Conservation (phyloP, 331 rosid genomes). For the Acacia concinna region DNA sequence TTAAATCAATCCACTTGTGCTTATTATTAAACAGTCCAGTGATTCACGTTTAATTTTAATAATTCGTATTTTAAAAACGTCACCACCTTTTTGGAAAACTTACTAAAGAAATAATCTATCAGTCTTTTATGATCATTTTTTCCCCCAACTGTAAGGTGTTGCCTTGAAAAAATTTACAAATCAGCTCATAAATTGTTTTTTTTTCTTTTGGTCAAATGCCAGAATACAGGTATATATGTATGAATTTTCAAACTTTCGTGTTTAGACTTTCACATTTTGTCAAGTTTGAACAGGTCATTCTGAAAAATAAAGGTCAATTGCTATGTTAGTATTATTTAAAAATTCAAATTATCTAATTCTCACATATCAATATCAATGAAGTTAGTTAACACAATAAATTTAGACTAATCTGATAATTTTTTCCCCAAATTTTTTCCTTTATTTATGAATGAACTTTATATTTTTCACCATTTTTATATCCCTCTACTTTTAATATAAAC, state of each 20-base stretch:
- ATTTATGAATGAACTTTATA: too few relatives aligned
- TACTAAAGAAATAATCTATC: not conserved
- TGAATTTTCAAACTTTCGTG: not conserved
- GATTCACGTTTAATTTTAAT: not conserved
- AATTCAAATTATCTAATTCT: too few relatives aligned
- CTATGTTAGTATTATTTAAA: too few relatives aligned
- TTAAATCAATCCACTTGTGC: not conserved
- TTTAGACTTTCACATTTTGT: not conserved
- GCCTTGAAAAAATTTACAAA: not conserved
- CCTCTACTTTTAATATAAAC: too few relatives aligned
- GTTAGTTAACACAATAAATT: too few relatives aligned
- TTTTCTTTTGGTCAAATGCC: not conserved
- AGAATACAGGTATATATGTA: not conserved
- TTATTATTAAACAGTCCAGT: not conserved
- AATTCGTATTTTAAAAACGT: too few relatives aligned
- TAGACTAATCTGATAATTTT: too few relatives aligned
- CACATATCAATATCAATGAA: too few relatives aligned
- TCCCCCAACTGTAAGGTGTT: too few relatives aligned
- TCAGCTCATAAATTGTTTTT: not conserved
- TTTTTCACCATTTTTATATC: too few relatives aligned
- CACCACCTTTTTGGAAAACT: not conserved
- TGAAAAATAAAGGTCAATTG: not conserved
- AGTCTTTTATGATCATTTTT: not conserved
- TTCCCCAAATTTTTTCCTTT: too few relatives aligned
- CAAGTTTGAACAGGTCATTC: not conserved